Conservation (phyloP, 306 rosid genomes). For the Gastrolobium bilobum region DNA sequence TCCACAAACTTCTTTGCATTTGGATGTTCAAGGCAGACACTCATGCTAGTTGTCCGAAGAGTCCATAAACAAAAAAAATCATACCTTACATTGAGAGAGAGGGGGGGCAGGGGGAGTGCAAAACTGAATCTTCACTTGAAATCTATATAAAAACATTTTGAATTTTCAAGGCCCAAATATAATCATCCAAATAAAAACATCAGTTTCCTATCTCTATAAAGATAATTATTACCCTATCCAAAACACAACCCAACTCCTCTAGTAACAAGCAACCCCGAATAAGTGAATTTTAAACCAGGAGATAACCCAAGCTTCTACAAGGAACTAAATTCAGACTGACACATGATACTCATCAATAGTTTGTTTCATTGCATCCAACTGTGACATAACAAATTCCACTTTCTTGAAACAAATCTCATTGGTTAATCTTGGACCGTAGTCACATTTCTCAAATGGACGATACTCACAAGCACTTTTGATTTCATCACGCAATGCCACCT, state of each 20-base stretch:
- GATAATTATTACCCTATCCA: background rate
- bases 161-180: background rate
- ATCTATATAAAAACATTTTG: background rate
- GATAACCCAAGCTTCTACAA: constrained; percentile 9
- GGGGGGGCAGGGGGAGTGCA: background rate
- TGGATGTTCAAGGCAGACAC: too few species aligned
- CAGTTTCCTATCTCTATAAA: background rate
- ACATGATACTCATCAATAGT: constrained; percentile 74
- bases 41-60: too few species aligned
- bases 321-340: constrained; percentile 55
- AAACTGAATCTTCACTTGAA: background rate
- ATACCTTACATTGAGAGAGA: too few species aligned
- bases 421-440: constrained; percentile 85
- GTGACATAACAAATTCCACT: constrained; percentile 71
- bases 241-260: background rate
- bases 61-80: too few species aligned
- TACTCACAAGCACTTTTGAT: constrained; percentile 94
- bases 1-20: too few species aligned
- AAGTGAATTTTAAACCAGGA: background rate
- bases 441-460: constrained; percentile 97
- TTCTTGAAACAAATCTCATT: constrained; percentile 88
- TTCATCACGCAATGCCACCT: constrained; percentile 87
- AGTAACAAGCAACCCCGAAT: background rate
- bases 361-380: constrained; percentile 82
- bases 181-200: background rate